Conservation (phyloP, 192 early-diverging fungal genomes). For the Linnemannia zychae region DNA sequence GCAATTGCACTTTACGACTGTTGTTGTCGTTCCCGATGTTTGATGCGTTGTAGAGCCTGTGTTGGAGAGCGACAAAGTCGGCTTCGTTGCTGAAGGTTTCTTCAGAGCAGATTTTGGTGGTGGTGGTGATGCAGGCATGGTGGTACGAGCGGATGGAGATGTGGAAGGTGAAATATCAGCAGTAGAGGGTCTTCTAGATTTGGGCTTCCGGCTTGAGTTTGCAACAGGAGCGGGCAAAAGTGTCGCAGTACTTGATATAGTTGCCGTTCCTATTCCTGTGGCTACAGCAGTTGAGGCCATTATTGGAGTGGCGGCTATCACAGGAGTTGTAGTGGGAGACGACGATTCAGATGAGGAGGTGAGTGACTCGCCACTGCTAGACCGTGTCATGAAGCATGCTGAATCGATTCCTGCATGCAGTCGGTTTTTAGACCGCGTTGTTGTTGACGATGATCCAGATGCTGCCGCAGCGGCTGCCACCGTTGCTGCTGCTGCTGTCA, state of each 20-base stretch:
- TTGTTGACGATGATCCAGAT: background rate
- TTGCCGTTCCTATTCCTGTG: background rate
- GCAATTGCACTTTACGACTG: slow-evolving; percentile 13
- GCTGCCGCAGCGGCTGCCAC: background rate
- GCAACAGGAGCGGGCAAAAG: background rate
- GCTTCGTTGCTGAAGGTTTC: background rate
- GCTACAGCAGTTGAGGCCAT: background rate
- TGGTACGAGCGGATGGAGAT: background rate
- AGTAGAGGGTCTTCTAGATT: slow-evolving; percentile 16
- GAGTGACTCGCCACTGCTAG: slow-evolving; percentile 25
- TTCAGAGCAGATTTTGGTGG: background rate
- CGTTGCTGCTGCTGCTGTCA: background rate
- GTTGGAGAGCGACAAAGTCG: background rate
- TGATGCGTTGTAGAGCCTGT: background rate
- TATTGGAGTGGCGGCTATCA: background rate
- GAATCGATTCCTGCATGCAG: slow-evolving; percentile 36
- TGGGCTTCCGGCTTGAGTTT: slow-evolving; percentile 11
- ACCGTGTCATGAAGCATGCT: slow-evolving; percentile 40
- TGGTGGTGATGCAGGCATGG: background rate
- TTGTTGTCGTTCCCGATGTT: background rate
- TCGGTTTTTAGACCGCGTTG: slow-evolving; percentile 26
- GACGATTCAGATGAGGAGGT: slow-evolving; percentile 16
- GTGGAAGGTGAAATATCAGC: background rate
- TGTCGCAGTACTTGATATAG: background rate
- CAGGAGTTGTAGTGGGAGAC: slow-evolving; percentile 22